Evolutionary conservation across 345 rosid genomes (phyloP).

Genomic region (Moricandia moricandioides): DNA sequence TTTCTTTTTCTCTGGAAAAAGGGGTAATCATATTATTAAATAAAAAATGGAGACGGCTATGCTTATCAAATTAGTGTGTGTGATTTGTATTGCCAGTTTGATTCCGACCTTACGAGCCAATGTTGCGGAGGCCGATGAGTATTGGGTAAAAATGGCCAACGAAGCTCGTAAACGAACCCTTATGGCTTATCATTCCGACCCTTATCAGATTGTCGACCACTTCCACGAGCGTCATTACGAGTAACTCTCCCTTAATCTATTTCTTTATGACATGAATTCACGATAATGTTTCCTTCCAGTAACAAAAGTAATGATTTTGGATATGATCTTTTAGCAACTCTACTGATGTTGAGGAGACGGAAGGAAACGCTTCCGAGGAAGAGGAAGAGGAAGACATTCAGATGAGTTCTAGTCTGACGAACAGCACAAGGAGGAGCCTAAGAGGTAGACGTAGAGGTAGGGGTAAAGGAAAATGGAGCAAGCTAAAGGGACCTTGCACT

Average conservation of each 20-base stretch:
- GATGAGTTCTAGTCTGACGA: constrained; percentile 26
- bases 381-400: constrained; percentile 21
- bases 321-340: constrained; percentile 29
- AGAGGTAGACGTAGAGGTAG: constrained; percentile 13
- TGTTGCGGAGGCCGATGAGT: constrained; percentile 47
- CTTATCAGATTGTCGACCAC: constrained; percentile 45
- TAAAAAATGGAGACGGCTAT: constrained; percentile 36
- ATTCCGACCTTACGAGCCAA: constrained; percentile 39
- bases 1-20: not conserved
- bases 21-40: constrained; percentile 16
- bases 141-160: constrained; percentile 48
- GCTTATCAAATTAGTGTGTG: constrained; percentile 28
- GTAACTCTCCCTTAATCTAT: constrained; percentile 1
- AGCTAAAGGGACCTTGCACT: constrained; percentile 48
- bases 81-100: constrained; percentile 39
- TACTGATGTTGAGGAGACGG: constrained; percentile 21
- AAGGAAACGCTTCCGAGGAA: constrained; percentile 7
- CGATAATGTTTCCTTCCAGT: not conserved
- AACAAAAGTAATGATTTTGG: not conserved
- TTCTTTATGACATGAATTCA: not conserved
- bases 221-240: constrained; percentile 42
- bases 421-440: constrained; percentile 58
- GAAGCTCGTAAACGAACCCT: constrained; percentile 36
- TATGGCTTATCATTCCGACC: constrained; percentile 45
- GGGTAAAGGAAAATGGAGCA: constrained; percentile 29